Evolutionary conservation across 2,329 filamentous ascomycete genomes (phyloP).

Genomic region (Aspergillus quadricinctus): DNA sequence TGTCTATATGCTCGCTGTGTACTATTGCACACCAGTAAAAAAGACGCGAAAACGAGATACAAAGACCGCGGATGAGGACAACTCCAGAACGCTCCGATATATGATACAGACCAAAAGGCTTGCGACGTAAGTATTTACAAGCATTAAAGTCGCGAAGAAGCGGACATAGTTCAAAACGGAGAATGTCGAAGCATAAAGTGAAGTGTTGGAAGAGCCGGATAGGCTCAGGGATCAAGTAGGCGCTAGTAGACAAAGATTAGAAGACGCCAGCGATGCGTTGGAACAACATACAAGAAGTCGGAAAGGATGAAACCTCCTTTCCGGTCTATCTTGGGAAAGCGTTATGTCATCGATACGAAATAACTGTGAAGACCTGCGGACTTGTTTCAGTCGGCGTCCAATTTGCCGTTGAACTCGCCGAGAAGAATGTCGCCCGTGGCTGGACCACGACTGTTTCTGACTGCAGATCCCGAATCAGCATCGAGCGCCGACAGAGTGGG

Average conservation of each 20-base stretch:
- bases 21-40: neutral
- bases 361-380: neutral
- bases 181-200: neutral
- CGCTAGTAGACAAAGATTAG: neutral
- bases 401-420: constrained; percentile 65
- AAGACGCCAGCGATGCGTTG: neutral
- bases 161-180: neutral
- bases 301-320: constrained; percentile 4
- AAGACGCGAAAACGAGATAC: neutral
- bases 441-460: constrained; percentile 52
- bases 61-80: neutral
- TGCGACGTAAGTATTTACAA: neutral
- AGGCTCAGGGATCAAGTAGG: neutral
- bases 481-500: neutral
- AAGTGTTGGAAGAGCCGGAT: neutral
- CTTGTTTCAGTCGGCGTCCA: constrained; percentile 52
- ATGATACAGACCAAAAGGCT: neutral
- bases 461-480: constrained; percentile 27
- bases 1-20: neutral
- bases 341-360: constrained; percentile 13
- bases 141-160: neutral
- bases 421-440: constrained; percentile 68
- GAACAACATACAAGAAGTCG: constrained; percentile 3
- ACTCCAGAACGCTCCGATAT: neutral
- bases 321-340: constrained; percentile 19